phyloP scores from a whole-genome alignment of 169 alveolate genomes.

The Plasmodium gallinaceum region DNA sequence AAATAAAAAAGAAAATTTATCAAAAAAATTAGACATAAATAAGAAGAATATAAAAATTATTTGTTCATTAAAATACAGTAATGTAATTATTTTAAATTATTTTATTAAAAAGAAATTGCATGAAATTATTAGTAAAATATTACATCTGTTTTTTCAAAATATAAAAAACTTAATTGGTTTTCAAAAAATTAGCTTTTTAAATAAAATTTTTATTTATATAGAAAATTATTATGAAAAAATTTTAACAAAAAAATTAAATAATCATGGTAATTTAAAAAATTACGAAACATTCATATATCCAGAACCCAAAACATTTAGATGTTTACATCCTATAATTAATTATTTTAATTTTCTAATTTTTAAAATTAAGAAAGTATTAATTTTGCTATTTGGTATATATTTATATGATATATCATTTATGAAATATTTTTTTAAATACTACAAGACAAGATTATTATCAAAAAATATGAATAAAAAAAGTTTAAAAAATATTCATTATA shows the following conservation, averaged over 20 bases:
- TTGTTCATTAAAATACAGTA: background rate
- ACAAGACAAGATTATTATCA: conserved; percentile 10
- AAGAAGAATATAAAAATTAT: background rate
- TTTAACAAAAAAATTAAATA: conserved; percentile 24
- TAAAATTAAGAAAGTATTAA: conserved; percentile 44
- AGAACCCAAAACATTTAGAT: background rate
- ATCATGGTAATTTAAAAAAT: conserved; percentile 10
- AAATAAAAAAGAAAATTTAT: background rate
- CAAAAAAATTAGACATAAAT: background rate
- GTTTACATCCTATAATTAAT: background rate
- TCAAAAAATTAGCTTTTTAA: conserved; percentile 54
- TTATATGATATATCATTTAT: conserved; percentile 34
- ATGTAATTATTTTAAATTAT: conserved; percentile 20
- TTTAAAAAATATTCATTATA: conserved; percentile 44
- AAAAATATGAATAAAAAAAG: background rate
- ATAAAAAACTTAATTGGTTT: conserved; percentile 56
- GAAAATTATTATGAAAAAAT: conserved; percentile 8
- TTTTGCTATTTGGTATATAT: conserved; percentile 54
- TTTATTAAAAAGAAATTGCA: conserved; percentile 14
- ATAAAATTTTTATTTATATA: conserved; percentile 47
- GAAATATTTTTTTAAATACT: conserved; percentile 57
- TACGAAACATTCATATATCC: conserved; percentile 59
- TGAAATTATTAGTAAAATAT: conserved; percentile 23
- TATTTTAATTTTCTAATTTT: conserved; percentile 21
- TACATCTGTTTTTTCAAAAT: conserved; percentile 38